Evolutionary conservation across 495 filamentous ascomycete species (phyloP), one percentile per base, ranked within the genome.

Genomic region (Staphylotrichum longicolle): DNA sequence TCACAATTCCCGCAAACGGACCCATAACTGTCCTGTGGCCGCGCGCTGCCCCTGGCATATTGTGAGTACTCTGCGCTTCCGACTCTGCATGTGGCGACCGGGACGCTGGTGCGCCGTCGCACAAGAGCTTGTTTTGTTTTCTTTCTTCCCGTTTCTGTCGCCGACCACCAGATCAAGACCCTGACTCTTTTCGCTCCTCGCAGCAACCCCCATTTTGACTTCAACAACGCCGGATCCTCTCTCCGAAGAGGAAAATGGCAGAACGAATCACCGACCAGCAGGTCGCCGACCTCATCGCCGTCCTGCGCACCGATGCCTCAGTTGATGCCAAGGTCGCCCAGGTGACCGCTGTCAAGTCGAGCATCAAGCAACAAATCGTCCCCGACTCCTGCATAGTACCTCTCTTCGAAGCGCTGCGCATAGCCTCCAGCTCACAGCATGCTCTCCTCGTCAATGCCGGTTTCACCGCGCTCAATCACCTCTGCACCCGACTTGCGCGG

Each of bases 341-440:
- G 41, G 77, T 96, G 54, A 90, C 85, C 53, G 79, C 78, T 64
- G 74, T 93, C 72, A 95, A 95, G 72, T 89, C 88, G 51, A 84
- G 85, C 67, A 94, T 96, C 77, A 96, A 96, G 74, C 91, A 93
- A 68, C 86, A 86, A 59, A 89, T 89, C 76, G 88, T 95, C 32
- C 89, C 90, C 44, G 89, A 91, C 58, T 70, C 74, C n/a, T 87
- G 86, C 54, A 82, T 93, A 63, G 70, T 80, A 15, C 79, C 83
- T 40, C 82, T 94, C 55, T 91, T 94, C 74, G 89, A 95, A 55
- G 84, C 85, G 49, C 75, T 91, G 58, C 83, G 84, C 40, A 69
- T 84, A 11, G 85, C 88, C 50, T 87, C 92, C 50, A 76, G 73
- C 60, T 86, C 88, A n/a, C 86, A 87, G 63, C 86, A 91, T 66